phyloP scores from a whole-genome alignment of 116 monocot genomes.

The Zostera marina region DNA sequence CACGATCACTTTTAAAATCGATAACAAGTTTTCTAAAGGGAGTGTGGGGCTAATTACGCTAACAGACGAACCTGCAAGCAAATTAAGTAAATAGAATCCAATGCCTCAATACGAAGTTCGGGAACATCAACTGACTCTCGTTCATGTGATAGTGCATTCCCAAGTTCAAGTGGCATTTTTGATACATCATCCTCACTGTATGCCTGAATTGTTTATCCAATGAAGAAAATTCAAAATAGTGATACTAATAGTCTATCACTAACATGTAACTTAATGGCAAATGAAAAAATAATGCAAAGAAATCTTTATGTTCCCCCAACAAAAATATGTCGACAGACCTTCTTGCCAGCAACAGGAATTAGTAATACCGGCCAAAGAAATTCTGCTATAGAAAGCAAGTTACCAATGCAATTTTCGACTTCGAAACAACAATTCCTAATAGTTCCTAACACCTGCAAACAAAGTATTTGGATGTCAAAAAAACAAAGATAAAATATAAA shows the following conservation, averaged over 20 bases:
- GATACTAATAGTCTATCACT: neutral
- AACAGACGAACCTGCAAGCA: constrained; percentile 35
- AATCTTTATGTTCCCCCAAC: neutral
- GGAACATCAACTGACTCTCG: constrained; percentile 77
- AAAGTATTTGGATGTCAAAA: neutral
- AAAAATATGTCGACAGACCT: constrained; percentile 26
- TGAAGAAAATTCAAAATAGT: neutral
- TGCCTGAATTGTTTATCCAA: constrained; percentile 28
- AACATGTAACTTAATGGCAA: neutral
- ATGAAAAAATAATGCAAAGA: neutral
- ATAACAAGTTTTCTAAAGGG: neutral
- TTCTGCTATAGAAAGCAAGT: constrained; percentile 78
- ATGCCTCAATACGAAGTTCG: constrained; percentile 73
- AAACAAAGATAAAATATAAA: neutral
- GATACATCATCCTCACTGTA: constrained; percentile 64
- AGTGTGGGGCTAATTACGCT: neutral
- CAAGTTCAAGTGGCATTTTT: constrained; percentile 92
- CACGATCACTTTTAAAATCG: neutral
- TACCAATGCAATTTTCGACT: constrained; percentile 70
- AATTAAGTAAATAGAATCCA: constrained; percentile 90
- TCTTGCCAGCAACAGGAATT: constrained; percentile 92
- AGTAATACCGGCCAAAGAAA: constrained; percentile 97
- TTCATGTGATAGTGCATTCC: constrained; percentile 73
- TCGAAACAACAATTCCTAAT: constrained; percentile 98
- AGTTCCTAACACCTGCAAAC: constrained; percentile 60